A percentile compares a stretch with the other conserved stretches of the same genome.
Conservation (phyloP, 176 grass and related monocot genomes). For the Guadua angustifolia region DNA sequence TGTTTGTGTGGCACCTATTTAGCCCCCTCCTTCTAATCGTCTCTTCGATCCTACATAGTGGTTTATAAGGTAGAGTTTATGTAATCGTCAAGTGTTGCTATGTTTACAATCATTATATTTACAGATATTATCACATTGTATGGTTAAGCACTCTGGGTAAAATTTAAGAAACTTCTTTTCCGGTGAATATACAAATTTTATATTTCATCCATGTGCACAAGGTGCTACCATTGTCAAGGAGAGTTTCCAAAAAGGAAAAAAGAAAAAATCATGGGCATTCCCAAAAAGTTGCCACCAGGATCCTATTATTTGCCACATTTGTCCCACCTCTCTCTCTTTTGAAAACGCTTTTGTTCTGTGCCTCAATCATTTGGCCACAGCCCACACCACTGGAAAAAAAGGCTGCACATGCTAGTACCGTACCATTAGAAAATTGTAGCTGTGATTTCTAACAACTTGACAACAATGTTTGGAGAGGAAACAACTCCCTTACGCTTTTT, state of each 20-base stretch:
- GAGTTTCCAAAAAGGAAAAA: background rate
- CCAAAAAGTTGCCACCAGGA: background rate
- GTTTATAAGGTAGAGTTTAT: background rate
- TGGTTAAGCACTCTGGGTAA: background rate
- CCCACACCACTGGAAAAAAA: no score
- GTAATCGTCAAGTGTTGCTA: background rate
- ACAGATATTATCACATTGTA: background rate
- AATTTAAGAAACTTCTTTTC: background rate
- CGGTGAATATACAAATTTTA: background rate
- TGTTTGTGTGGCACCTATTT: no score
- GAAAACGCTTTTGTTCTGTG: slow-evolving; percentile 8
- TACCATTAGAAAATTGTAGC: background rate
- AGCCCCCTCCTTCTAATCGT: no score
- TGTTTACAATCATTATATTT: background rate
- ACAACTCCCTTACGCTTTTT: slow-evolving; percentile 18
- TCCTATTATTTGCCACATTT: background rate
- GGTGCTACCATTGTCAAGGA: background rate
- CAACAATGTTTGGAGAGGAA: slow-evolving; percentile 43
- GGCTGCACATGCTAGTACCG: slow-evolving; percentile 9
- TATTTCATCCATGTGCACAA: background rate
- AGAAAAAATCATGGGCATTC: background rate
- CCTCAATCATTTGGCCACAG: slow-evolving; percentile 47
- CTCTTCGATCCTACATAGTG: background rate
- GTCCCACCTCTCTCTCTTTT: background rate
- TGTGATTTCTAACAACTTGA: slow-evolving; percentile 41